phyloP scores from a whole-genome alignment of 371 early-diverging fungal species.

The Syncephalastrum sp. region DNA sequence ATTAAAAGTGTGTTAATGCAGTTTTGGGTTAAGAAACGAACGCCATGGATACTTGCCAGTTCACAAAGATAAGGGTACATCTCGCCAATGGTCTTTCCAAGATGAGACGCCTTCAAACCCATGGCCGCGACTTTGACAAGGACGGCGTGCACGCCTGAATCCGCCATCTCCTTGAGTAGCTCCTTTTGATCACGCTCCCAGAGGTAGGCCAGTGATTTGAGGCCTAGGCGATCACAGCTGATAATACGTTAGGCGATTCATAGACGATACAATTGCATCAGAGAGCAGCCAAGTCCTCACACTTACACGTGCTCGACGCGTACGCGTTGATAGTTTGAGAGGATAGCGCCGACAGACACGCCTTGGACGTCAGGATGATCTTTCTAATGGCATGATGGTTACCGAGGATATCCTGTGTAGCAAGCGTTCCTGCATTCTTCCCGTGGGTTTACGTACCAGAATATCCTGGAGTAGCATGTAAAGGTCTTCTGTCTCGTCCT shows the following conservation, averaged over 20 bases:
- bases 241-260: background rate
- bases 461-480: constrained; percentile 71
- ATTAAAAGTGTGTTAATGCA: background rate
- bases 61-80: constrained; percentile 73
- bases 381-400: constrained; percentile 24
- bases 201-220: constrained; percentile 88
- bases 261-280: background rate
- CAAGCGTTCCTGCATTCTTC: no score
- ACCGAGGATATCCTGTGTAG: no score
- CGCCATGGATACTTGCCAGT: constrained; percentile 49
- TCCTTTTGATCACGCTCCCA: constrained; percentile 92
- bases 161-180: constrained; percentile 93
- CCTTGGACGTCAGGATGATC: constrained; percentile 83
- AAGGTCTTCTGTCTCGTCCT: constrained; percentile 99
- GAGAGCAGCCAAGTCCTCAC: background rate
- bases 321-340: constrained; percentile 96
- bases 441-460: constrained; percentile 36
- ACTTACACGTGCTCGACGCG: constrained; percentile 94
- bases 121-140: constrained; percentile 96
- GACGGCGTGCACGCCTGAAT: constrained; percentile 77
- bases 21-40: no score
- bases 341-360: constrained; percentile 97
- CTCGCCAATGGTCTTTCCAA: constrained; percentile 78
- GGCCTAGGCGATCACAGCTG: constrained; percentile 81
- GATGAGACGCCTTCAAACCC: constrained; percentile 71